phyloP scores from a whole-genome alignment of 768 basidiomycete species.

The Tylopilus sp. region DNA sequence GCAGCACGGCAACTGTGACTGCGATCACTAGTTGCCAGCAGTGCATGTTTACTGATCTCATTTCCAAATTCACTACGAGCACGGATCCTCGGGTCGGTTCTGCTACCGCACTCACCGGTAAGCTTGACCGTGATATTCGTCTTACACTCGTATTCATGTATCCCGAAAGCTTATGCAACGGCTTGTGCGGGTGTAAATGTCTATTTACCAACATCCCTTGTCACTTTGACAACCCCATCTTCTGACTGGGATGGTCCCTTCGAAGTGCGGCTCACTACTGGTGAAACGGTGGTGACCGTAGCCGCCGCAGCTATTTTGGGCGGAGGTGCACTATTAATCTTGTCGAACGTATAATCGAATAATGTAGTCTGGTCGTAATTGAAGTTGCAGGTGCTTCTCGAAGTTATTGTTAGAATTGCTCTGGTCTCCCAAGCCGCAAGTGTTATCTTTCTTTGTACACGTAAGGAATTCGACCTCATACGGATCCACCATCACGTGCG shows the following conservation, averaged over 20 bases:
- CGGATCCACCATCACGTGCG: too few species aligned
- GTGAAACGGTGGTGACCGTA: conserved; percentile 44
- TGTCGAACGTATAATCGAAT: conserved; percentile 47
- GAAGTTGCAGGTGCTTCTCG: background rate
- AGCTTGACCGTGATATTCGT: conserved; percentile 13
- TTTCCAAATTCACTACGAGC: conserved; percentile 44
- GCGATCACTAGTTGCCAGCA: conserved; percentile 55
- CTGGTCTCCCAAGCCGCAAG: background rate
- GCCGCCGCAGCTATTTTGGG: conserved; percentile 46
- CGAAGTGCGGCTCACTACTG: conserved; percentile 42
- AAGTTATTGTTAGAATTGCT: background rate
- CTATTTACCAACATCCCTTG: conserved; percentile 36
- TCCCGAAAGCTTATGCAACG: conserved; percentile 48
- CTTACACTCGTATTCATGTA: conserved; percentile 6
- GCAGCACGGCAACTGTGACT: conserved; percentile 40
- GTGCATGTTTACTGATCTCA: conserved; percentile 60
- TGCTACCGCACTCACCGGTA: conserved; percentile 55
- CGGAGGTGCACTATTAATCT: conserved; percentile 42
- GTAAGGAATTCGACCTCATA: too few species aligned
- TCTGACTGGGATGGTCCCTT: conserved; percentile 60
- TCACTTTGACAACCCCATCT: conserved; percentile 43
- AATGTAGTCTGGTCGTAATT: background rate
- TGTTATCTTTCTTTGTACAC: background rate
- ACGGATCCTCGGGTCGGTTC: conserved; percentile 58
- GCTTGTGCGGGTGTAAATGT: conserved; percentile 42